phyloP scores from a whole-genome alignment of 129 eudicot genomes.

The Lonicera japonica region DNA sequence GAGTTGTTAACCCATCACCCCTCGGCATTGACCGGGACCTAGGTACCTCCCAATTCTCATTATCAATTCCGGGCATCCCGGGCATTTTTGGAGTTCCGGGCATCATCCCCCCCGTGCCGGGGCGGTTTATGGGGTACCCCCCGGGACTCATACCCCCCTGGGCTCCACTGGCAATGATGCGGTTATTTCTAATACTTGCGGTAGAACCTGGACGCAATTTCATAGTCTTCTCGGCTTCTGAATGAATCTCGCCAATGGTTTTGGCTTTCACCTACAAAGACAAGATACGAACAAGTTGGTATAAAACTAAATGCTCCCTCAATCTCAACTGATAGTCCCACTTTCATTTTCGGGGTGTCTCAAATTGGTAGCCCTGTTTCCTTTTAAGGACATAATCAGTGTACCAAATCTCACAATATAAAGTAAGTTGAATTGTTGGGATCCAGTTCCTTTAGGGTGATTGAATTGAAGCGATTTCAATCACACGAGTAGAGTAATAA shows the following conservation, averaged over 20 bases:
- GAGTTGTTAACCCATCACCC: conserved; percentile 29
- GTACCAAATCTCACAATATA: no score
- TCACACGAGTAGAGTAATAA: no score
- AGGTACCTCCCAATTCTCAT: conserved; percentile 78
- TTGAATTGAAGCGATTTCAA: no score
- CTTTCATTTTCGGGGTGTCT: no score
- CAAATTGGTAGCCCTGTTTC: no score
- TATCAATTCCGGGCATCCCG: conserved; percentile 66
- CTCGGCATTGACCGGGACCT: conserved; percentile 58
- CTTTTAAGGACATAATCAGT: no score
- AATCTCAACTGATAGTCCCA: no score
- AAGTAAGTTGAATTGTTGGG: no score
- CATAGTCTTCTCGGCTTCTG: conserved; percentile 75
- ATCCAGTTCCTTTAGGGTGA: no score
- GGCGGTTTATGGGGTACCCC: conserved; percentile 59
- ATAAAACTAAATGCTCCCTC: background rate
- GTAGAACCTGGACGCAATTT: conserved; percentile 73
- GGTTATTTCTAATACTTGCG: conserved; percentile 63
- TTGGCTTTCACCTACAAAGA: conserved; percentile 64
- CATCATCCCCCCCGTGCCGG: conserved; percentile 88
- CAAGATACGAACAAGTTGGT: background rate
- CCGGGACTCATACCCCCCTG: conserved; percentile 46
- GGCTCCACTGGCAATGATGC: conserved; percentile 40
- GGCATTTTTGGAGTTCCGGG: conserved; percentile 92
- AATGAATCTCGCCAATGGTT: conserved; percentile 73